Conservation (phyloP, 129 eudicot species). For the Logfia minima region DNA sequence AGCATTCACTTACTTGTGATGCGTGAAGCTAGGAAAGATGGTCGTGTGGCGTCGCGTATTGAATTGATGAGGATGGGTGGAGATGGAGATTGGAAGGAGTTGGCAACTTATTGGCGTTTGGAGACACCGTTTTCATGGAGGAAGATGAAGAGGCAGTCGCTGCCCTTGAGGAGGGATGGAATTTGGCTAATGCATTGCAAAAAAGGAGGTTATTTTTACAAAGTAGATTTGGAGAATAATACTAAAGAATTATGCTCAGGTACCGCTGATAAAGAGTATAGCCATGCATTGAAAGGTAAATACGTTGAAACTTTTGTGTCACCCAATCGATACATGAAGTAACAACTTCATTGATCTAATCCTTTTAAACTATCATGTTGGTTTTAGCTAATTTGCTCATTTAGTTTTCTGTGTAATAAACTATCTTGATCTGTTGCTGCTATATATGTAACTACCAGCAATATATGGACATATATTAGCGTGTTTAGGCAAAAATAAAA, state of each 20-base stretch:
- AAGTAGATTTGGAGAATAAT: constrained; percentile 5
- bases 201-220: neutral
- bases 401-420: neutral
- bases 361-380: neutral
- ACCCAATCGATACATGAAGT: neutral
- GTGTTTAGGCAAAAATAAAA: too few species aligned
- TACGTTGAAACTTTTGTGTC: constrained; percentile 15
- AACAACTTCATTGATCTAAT: neutral
- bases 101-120: neutral
- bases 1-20: neutral
- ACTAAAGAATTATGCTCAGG: neutral
- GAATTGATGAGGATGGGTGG: neutral
- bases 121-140: neutral
- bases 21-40: neutral
- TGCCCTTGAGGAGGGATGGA: constrained; percentile 10
- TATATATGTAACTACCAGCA: too few species aligned
- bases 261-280: neutral
- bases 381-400: neutral
- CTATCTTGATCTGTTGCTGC: neutral
- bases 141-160: neutral
- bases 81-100: constrained; percentile 8
- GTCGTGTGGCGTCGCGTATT: neutral
- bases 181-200: constrained; percentile 2
- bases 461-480: too few species aligned
- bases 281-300: neutral